Base-by-base conservation (phyloP, 2,329 filamentous ascomycete species). In the Cryphonectria parasitica region DNA sequence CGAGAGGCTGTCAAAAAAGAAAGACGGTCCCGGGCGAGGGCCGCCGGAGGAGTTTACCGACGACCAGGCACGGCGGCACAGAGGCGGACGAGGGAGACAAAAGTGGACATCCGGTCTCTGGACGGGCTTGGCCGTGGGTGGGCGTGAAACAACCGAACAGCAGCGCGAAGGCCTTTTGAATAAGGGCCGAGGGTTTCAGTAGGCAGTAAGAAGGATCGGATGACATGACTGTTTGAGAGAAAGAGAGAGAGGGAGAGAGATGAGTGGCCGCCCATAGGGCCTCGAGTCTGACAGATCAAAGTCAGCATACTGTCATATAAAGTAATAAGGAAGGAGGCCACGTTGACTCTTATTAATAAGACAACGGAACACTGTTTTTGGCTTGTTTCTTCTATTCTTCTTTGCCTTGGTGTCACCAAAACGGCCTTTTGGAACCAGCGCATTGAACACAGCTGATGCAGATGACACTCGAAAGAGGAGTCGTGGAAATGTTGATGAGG, bases 111-210 rank as follows among this genome's bases (percentile, higher is more conserved):
- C 63, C 43, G 63, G 41, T 34, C 63, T 31, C 63, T 64, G 61
- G 39, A 43, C 61, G n/a, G 63, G 43, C 41, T 39, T 64, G 63
- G 61, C 61, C 61, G 36, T 15, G 43, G 43, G 3, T 25, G 63
- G 39, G 63, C 63, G 28, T 64, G 63, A 64, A 64, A 64, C 63
- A 49, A 22, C 7, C 43, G 63, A 28, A 34, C 19, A 43, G 28
- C 63, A 28, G 28, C 3, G 63, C 63, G 43, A 45, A 41, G 43
- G 62, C 62, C 41, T 28, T 0, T 17, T 19, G 6, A 31, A 13
- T 25, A 6, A 28, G 58, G 58, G 58, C 58, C 31, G 22, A 13
- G 22, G 22, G 58, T 61, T 61, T 61, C 58, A 61, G 54, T 58
- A 34, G 54, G 36, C 36, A 11, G 25, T 45, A 11, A 25, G 36